Conservation (phyloP, 495 filamentous ascomycete species). For the Podospora anserina region DNA sequence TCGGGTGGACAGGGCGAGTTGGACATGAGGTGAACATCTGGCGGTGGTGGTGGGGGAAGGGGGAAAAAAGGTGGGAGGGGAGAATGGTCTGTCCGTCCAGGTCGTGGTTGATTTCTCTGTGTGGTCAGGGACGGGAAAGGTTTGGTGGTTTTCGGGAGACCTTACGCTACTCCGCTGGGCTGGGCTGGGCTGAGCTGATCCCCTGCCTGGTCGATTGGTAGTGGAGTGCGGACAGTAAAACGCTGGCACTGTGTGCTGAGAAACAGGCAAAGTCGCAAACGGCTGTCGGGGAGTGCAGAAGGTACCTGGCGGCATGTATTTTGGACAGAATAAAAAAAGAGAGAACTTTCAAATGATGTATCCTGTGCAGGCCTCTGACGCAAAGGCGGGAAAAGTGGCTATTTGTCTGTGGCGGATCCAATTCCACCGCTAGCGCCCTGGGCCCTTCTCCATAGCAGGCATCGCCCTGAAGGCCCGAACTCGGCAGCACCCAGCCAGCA, state of each 20-base stretch:
- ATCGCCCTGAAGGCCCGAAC: not conserved
- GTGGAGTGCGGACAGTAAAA: not conserved
- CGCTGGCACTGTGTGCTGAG: not conserved
- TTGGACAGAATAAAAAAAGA: not conserved
- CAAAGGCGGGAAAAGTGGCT: constrained; percentile 20
- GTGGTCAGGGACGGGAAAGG: not conserved
- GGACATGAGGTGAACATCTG: constrained; percentile 54
- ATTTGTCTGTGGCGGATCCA: constrained; percentile 20
- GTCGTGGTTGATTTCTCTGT: constrained; percentile 2
- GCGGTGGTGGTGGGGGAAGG: constrained; percentile 38
- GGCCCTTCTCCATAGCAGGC: constrained; percentile 4
- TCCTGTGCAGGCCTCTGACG: constrained; percentile 20
- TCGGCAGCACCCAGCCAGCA: constrained; percentile 1
- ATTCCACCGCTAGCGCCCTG: constrained; percentile 1
- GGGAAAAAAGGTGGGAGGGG: constrained; percentile 17
- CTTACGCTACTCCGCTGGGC: constrained; percentile 5
- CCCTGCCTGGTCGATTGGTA: not conserved
- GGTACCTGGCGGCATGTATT: constrained; percentile 9
- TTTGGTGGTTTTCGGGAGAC: constrained; percentile 3
- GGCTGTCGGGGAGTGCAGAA: not conserved
- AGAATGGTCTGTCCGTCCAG: constrained; percentile 8
- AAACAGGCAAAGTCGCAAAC: not conserved
- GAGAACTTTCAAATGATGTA: constrained; percentile 16
- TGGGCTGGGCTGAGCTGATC: not conserved
- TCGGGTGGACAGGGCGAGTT: constrained; percentile 40